These are phyloP conservation scores for Aphanomyces euteiches DNA, from an alignment of 352 stramenopile species.

Conservation along the genomic window DNA sequence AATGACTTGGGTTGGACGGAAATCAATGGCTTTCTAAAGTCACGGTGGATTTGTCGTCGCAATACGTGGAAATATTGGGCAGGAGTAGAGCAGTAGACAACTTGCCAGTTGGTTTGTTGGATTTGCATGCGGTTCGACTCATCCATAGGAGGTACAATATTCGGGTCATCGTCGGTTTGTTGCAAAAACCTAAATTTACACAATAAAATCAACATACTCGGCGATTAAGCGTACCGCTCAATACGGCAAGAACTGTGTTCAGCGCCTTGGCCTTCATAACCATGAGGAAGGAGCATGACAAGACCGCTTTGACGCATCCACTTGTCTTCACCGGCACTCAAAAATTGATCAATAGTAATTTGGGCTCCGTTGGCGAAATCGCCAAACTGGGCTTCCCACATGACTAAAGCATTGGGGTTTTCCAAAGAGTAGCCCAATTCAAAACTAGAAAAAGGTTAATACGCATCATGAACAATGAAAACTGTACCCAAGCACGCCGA, in stretches of 20 bases:
- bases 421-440: constrained; percentile 94
- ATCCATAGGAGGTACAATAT: constrained; percentile 90
- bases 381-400: constrained; percentile 96
- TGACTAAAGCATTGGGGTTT: constrained; percentile 93
- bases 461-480: background rate
- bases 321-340: constrained; percentile 95
- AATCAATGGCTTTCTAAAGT: constrained; percentile 97
- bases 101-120: constrained; percentile 96
- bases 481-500: constrained; percentile 80
- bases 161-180: constrained; percentile 92
- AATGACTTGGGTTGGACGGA: constrained; percentile 95
- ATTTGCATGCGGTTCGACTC: constrained; percentile 95
- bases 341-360: constrained; percentile 98
- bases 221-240: constrained; percentile 53
- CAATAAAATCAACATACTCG: background rate
- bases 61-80: constrained; percentile 91
- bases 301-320: constrained; percentile 95
- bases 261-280: constrained; percentile 94
- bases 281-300: constrained; percentile 93
- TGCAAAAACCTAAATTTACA: constrained; percentile 73
- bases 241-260: constrained; percentile 94
- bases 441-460: constrained; percentile 66
- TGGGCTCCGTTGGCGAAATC: constrained; percentile 97
- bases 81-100: constrained; percentile 95
- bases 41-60: constrained; percentile 91